Evolutionary conservation across 306 rosid genomes (phyloP), one percentile per base, ranked within the genome.

Genomic region (Cucurbita moschata): DNA sequence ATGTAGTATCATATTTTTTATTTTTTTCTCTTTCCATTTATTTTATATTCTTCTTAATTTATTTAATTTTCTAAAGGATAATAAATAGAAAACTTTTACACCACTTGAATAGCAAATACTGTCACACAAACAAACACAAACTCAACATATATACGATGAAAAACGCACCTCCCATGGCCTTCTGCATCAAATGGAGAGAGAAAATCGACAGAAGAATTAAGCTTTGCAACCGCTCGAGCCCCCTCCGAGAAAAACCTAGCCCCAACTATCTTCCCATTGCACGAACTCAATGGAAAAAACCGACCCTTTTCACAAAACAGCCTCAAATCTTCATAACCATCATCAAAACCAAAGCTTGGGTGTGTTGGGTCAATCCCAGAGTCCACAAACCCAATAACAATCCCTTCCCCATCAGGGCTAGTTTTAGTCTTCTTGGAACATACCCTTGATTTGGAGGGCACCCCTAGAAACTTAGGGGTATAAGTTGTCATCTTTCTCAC

Each of bases 211-310:
- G 98, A 85, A 81, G 96, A 23, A 64, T 90, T 82, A 23, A 90
- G 89, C 40, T 81, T 72, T 4, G 89, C 76, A 39, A 15, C 39
- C 5, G 97, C 92, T 77, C 81, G 58, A 79, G 92, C 97, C 49
- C 98, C 98, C n/a, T 87, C 84, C 0, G 92, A 84, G 87, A 90
- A 89, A 80, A 77, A 94, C 75, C 84, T 84, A 0, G 96, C 97
- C 0, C 89, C 80, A 12, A 86, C 81, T 30, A 94, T 85, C 81
- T 94, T 94, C 4, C 90, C 95, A 58, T 87, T 87, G 73, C 97
- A 91, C 50, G 87, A 88, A 72, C 44, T 71, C 6, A 75, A 67
- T 1, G 88, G 86, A 55, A 94, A 94, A 1, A 26, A 44, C 39
- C 96, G 97, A 47, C 95, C 99, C 0, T 79, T 46, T 75, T 87